Conservation (phyloP, 2,329 filamentous ascomycete genomes). For the Alternaria infectoria region DNA sequence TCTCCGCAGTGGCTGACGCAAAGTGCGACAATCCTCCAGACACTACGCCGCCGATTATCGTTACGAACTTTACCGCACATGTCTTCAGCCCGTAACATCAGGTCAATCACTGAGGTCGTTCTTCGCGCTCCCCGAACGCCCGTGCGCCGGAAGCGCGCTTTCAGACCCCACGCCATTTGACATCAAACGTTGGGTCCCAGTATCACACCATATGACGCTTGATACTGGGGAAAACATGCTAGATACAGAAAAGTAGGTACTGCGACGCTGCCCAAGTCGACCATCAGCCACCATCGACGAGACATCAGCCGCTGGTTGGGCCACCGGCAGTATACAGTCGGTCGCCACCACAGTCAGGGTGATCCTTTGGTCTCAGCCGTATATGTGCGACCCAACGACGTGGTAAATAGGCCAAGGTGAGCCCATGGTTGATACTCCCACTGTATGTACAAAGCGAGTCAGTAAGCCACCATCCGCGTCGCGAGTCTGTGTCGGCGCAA, state of each 20-base stretch:
- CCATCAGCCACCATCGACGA: background rate
- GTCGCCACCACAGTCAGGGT: conserved; percentile 9
- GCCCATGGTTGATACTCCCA: background rate
- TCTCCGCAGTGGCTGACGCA: background rate
- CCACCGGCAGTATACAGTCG: conserved; percentile 9
- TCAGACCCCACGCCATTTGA: background rate
- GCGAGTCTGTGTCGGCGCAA: background rate
- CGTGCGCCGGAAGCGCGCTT: conserved; percentile 2
- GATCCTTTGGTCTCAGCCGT: conserved; percentile 7
- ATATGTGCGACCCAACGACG: conserved; percentile 5
- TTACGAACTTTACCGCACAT: background rate
- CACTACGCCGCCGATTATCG: background rate
- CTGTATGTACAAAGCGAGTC: background rate
- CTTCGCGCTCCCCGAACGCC: background rate
- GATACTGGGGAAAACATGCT: background rate
- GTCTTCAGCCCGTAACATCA: background rate
- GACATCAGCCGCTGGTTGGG: background rate
- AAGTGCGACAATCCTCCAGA: background rate
- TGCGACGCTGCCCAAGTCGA: background rate
- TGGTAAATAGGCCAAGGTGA: conserved; percentile 5
- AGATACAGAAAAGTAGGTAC: background rate
- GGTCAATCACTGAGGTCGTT: background rate
- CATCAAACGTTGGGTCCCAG: background rate
- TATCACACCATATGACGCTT: background rate
- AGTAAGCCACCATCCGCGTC: background rate